Base-by-base conservation (phyloP, 805 yeast species). In the Nakazawaea molendinolei region DNA sequence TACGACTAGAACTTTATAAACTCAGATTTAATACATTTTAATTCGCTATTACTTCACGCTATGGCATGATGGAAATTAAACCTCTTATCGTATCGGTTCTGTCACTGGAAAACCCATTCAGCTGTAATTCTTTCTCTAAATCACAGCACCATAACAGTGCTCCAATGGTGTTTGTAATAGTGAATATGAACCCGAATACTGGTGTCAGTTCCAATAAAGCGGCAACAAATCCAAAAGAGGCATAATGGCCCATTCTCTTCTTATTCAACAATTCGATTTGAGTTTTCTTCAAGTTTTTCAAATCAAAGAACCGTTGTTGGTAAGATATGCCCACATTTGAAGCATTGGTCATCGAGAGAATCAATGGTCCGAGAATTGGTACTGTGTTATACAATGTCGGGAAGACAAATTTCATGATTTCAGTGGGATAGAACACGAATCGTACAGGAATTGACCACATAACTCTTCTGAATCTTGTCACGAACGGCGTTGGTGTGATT, bases 141-240 rank as follows among this genome's bases (percentile, higher is more conserved):
- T 63, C 60, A 16, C 62, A 67, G 4, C 75, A 76, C 86, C 86
- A 79, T 31, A 75, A 52, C 1, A 85, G 84, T 8, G 78, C 78
- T 5, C 82, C 86, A 3, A 73, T 59, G 3, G 68, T 67, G 51
- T 76, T 74, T 8, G 85, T 74, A 43, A 74, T 71, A 44, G 68
- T 61, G 41, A 79, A 76, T 23, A 76, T 55, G 9, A 74, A 57
- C 22, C 74, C 69, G 3, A 75, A 39, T 16, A 74, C 41, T 1
- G 86, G 86, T 8, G 75, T 55, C 42, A 64, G 55, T 45, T 78
- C 85, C 24, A 79, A 49, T 1, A 67, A 19, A 22, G 69, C 62
- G 1, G 79, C 66, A 12, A 65, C 56, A 23, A 74, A 45, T 0
- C 86, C 86, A 53, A 73, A 78, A 4, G 65, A 44, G 36, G 61